Conservation (phyloP, 108 stramenopile genomes). For the Phaeodactylum tricornutum region DNA sequence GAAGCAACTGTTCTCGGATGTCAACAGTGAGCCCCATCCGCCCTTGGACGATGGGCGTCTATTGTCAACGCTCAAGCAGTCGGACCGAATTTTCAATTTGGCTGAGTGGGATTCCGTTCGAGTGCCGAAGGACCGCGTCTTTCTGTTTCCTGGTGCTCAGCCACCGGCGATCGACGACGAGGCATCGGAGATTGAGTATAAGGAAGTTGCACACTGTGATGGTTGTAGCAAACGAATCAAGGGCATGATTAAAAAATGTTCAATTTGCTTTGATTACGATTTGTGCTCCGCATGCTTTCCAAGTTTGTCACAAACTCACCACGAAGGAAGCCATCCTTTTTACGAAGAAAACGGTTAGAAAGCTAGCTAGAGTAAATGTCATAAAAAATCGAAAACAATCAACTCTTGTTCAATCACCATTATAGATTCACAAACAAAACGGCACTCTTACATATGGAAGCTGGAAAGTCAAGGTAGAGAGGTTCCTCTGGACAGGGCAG, state of each 20-base stretch:
- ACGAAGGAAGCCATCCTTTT: constrained; percentile 6
- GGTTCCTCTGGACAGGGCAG: too few relatives aligned
- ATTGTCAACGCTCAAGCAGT: constrained; percentile 7
- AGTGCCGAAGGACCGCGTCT: constrained; percentile 51
- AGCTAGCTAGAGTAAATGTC: too few relatives aligned
- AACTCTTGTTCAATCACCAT: too few relatives aligned
- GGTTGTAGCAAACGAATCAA: constrained; percentile 41
- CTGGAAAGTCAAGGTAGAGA: too few relatives aligned
- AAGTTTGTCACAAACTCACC: constrained; percentile 25
- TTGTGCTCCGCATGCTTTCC: constrained; percentile 65
- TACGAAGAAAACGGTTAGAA: too few relatives aligned
- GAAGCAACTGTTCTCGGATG: constrained; percentile 16
- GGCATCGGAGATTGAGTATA: constrained; percentile 20
- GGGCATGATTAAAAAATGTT: constrained; percentile 50
- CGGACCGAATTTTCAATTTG: constrained; percentile 5
- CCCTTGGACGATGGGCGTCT: constrained; percentile 11
- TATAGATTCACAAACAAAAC: too few relatives aligned
- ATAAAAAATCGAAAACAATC: too few relatives aligned
- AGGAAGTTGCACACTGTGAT: constrained; percentile 69
- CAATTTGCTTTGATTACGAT: constrained; percentile 78
- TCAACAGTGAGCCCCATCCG: not conserved
- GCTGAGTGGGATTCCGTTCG: constrained; percentile 14
- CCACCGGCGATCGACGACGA: constrained; percentile 1
- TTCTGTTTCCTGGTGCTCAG: constrained; percentile 69
- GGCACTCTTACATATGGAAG: too few relatives aligned